These are phyloP conservation scores for Angomonas deanei DNA, from an alignment of 208 protist species.

Conservation along the genomic window DNA sequence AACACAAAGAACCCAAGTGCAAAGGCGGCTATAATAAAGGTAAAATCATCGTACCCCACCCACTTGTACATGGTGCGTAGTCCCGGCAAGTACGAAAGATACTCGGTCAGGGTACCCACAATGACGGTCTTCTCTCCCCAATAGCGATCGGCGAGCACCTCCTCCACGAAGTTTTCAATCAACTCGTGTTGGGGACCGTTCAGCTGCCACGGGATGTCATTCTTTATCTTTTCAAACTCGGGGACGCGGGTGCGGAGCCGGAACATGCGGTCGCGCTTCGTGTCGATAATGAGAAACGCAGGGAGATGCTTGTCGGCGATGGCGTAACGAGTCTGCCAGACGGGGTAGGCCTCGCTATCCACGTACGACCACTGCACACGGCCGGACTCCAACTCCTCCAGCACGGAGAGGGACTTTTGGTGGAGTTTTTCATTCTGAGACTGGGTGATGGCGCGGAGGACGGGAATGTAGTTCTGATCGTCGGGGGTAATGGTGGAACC, in stretches of 20 bases:
- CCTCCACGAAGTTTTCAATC: slow-evolving; percentile 44
- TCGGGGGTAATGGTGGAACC: slow-evolving; percentile 19
- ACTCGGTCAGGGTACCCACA: slow-evolving; percentile 50
- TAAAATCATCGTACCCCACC: slow-evolving; percentile 65
- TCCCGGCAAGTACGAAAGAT: slow-evolving; percentile 37
- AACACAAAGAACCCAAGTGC: slow-evolving; percentile 56
- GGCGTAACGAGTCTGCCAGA: slow-evolving; percentile 63
- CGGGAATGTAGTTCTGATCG: slow-evolving; percentile 56
- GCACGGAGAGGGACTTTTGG: slow-evolving; percentile 9
- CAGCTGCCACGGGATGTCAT: slow-evolving; percentile 47
- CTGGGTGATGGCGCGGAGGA: slow-evolving; percentile 69
- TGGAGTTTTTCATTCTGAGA: slow-evolving; percentile 22
- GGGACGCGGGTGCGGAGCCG: slow-evolving; percentile 46
- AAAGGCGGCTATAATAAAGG: slow-evolving; percentile 53
- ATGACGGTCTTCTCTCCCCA: slow-evolving; percentile 55
- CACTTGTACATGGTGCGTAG: slow-evolving; percentile 38
- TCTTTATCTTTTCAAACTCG: slow-evolving; percentile 63
- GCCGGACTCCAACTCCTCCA: slow-evolving; percentile 20
- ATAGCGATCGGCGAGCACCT: slow-evolving; percentile 44
- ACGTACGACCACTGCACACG: slow-evolving; percentile 58
- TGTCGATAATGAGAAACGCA: slow-evolving; percentile 74
- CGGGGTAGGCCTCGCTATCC: slow-evolving; percentile 27
- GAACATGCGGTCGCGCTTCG: slow-evolving; percentile 60
- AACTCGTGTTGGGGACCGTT: slow-evolving; percentile 55
- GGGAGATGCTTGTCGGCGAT: slow-evolving; percentile 52